These are phyloP conservation scores for Trichoderma gamsii DNA, from an alignment of 495 filamentous ascomycete genomes.

Conservation along the genomic window DNA sequence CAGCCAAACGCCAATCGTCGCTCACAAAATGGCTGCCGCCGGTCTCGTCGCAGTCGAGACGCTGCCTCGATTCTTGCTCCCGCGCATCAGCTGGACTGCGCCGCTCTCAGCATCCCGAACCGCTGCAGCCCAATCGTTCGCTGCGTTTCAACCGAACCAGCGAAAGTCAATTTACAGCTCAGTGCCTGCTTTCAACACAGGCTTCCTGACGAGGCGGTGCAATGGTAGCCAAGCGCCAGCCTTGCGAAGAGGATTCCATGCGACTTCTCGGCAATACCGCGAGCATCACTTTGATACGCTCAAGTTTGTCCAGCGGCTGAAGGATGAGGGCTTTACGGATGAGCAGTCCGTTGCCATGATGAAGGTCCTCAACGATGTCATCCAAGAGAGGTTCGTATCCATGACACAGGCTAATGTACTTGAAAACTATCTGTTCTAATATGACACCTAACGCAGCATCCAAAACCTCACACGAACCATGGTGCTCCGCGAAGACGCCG, in stretches of 20 bases:
- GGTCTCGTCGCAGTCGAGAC: slow-evolving; percentile 25
- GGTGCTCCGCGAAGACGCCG: slow-evolving; percentile 91
- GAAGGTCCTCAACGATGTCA: slow-evolving; percentile 93
- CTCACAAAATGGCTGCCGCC: slow-evolving; percentile 28
- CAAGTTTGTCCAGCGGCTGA: slow-evolving; percentile 88
- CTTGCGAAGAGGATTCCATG: slow-evolving; percentile 55
- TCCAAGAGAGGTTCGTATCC: slow-evolving; percentile 70
- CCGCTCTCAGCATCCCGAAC: slow-evolving; percentile 12
- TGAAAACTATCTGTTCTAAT: background rate
- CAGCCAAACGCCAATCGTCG: background rate
- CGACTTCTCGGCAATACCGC: slow-evolving; percentile 50
- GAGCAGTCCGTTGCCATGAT: slow-evolving; percentile 95
- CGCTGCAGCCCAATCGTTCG: background rate
- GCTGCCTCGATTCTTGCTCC: slow-evolving; percentile 49
- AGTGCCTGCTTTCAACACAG: background rate
- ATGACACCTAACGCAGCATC: slow-evolving; percentile 51
- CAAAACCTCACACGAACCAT: slow-evolving; percentile 97
- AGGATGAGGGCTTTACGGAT: slow-evolving; percentile 90
- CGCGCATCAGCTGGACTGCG: slow-evolving; percentile 47
- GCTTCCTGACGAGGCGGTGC: slow-evolving; percentile 15
- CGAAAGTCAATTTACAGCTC: background rate
- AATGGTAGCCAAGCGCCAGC: slow-evolving; percentile 1
- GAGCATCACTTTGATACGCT: slow-evolving; percentile 99
- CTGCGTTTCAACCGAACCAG: background rate
- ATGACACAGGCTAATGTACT: background rate